Conservation (phyloP, 169 alveolate genomes). For the Prorocentrum cordatum region DNA sequence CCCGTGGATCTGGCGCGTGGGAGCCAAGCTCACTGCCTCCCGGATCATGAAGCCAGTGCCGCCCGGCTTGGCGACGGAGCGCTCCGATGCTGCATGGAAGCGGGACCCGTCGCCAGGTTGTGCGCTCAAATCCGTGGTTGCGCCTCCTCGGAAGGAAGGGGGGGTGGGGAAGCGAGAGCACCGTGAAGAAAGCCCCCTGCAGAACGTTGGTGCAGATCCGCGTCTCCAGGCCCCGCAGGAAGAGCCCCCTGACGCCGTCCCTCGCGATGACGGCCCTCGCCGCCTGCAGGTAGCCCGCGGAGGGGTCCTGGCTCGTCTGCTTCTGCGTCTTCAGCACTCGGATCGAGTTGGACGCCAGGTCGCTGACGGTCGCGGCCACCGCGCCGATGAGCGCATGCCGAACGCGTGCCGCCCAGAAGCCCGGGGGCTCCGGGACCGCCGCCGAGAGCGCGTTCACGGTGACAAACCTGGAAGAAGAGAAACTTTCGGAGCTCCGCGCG, state of each 20-base stretch:
- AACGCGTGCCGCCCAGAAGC: neutral
- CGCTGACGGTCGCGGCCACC: conserved; percentile 74
- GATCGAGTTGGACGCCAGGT: conserved; percentile 75
- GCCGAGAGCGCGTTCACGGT: too few species aligned
- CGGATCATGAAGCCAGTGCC: too few species aligned
- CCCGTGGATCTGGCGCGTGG: too few species aligned
- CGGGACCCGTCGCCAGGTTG: too few species aligned
- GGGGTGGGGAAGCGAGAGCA: too few species aligned
- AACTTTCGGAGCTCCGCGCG: too few species aligned
- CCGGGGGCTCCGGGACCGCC: neutral
- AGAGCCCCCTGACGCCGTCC: conserved; percentile 76
- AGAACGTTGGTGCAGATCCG: conserved; percentile 73
- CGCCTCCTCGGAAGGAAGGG: too few species aligned
- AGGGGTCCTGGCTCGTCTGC: conserved; percentile 72
- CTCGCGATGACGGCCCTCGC: conserved; percentile 73
- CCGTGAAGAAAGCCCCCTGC: neutral
- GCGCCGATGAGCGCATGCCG: conserved; percentile 78
- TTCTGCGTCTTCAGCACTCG: conserved; percentile 78
- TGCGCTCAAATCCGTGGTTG: too few species aligned
- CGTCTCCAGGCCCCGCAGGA: conserved; percentile 78
- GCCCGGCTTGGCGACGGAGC: too few species aligned
- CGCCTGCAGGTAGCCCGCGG: conserved; percentile 73
- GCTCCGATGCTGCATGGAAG: too few species aligned
- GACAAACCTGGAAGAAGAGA: too few species aligned
- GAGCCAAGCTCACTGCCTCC: too few species aligned